These are phyloP conservation scores for Fraxinus platypoda DNA, from an alignment of 305 asterid species.

Conservation along the genomic window DNA sequence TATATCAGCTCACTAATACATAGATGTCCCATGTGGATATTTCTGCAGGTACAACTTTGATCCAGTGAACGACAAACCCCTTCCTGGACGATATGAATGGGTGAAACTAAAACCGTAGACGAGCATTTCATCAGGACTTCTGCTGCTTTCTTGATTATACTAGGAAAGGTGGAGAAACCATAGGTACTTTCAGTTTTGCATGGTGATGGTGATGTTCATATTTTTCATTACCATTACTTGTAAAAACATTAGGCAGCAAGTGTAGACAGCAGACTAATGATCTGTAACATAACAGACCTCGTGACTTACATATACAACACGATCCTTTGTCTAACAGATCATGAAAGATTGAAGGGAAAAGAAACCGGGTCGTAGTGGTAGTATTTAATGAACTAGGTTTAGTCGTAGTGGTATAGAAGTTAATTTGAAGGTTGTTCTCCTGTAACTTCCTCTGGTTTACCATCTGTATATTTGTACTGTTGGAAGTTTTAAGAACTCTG, in stretches of 20 bases:
- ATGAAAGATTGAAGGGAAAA: conserved; percentile 15
- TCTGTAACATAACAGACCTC: conserved; percentile 42
- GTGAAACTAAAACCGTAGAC: conserved; percentile 24
- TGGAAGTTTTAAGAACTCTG: conserved; percentile 2
- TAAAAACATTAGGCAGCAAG: conserved; percentile 29
- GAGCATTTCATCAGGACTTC: conserved; percentile 9
- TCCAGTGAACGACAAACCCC: conserved; percentile 36
- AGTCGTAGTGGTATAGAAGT: conserved; percentile 24
- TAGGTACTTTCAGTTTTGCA: background rate
- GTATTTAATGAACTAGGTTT: conserved; percentile 16
- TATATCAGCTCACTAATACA: background rate
- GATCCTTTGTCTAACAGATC: conserved; percentile 35
- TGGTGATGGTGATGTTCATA: conserved; percentile 23
- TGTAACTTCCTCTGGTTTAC: background rate
- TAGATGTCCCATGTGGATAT: background rate
- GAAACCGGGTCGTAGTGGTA: background rate
- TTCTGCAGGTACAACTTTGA: conserved; percentile 44
- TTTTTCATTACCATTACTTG: conserved; percentile 26
- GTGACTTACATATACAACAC: conserved; percentile 19
- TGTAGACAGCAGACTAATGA: conserved; percentile 37
- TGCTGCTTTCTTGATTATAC: conserved; percentile 19
- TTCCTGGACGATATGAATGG: conserved; percentile 37
- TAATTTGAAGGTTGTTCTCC: conserved; percentile 1
- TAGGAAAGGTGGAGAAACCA: conserved; percentile 10
- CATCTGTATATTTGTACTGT: conserved; percentile 3